Conservation (phyloP, 139 green algal genomes). For the Yamagishiella unicocca region DNA sequence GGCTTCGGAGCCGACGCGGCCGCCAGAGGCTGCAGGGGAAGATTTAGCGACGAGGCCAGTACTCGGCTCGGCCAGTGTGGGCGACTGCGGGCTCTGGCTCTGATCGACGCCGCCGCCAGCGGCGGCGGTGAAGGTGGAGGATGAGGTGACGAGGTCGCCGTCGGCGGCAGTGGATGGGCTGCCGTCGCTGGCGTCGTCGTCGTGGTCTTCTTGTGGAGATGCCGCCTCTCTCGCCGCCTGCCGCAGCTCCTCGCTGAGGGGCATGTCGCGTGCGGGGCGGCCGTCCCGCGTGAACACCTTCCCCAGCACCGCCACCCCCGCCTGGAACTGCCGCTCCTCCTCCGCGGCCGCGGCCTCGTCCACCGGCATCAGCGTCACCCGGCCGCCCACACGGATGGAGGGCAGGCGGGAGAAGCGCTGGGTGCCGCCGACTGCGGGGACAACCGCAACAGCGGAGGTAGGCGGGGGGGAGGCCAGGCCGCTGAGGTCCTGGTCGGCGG, state of each 20-base stretch:
- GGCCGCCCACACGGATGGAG: too few relatives aligned
- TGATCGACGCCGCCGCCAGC: too few relatives aligned
- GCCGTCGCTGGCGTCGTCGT: not conserved
- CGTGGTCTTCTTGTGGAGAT: not conserved
- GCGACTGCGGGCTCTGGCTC: too few relatives aligned
- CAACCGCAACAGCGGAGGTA: not conserved
- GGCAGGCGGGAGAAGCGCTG: too few relatives aligned
- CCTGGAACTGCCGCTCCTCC: not conserved
- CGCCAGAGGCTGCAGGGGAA: too few relatives aligned
- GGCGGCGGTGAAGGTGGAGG: too few relatives aligned
- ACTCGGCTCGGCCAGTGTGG: too few relatives aligned
- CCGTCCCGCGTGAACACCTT: not conserved
- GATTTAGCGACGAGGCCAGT: too few relatives aligned
- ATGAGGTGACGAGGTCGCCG: not conserved
- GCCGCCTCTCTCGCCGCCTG: not conserved
- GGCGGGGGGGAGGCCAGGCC: not conserved
- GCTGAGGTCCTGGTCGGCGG: too few relatives aligned
- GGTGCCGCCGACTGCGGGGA: not conserved
- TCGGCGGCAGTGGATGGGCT: not conserved
- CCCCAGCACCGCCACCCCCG: conserved; percentile 5
- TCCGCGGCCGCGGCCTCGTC: not conserved
- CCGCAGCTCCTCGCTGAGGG: not conserved
- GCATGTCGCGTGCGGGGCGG: not conserved
- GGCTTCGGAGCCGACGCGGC: too few relatives aligned
- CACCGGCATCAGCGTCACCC: too few relatives aligned